Percentiles rank a stretch among this genome's conserved stretches.
phyloP scores from a whole-genome alignment of 148 eudicot genomes.

The Vaccinium darrowii region DNA sequence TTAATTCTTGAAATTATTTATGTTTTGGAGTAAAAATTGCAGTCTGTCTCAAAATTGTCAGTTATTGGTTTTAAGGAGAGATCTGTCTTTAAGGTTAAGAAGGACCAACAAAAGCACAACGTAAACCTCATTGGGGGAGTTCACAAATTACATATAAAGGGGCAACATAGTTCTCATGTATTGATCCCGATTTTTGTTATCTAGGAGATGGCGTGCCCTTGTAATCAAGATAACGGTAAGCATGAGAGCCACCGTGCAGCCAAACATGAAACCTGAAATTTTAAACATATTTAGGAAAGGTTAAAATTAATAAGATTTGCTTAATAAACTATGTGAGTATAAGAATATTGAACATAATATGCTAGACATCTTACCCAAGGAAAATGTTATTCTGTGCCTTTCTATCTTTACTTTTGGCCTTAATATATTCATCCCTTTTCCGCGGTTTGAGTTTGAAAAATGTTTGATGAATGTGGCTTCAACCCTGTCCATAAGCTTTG shows the following conservation, averaged over 20 bases:
- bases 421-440: slow-evolving; percentile 69
- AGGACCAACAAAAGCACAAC: neutral
- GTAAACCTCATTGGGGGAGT: neutral
- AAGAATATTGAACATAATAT: neutral
- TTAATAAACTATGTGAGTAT: neutral
- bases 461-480: slow-evolving; percentile 65
- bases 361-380: slow-evolving; percentile 43
- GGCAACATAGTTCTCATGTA: slow-evolving; percentile 60
- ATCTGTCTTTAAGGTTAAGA: neutral
- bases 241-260: slow-evolving; percentile 63
- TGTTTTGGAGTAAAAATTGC: neutral
- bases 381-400: slow-evolving; percentile 65
- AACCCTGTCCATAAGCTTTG: slow-evolving; percentile 54
- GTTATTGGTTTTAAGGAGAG: neutral
- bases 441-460: slow-evolving; percentile 63
- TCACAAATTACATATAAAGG: slow-evolving; percentile 56
- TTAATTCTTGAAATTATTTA: neutral
- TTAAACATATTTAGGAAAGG: neutral
- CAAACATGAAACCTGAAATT: slow-evolving; percentile 64
- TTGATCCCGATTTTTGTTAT: slow-evolving; percentile 38
- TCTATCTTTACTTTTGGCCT: slow-evolving; percentile 58
- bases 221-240: slow-evolving; percentile 56
- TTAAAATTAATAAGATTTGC: neutral
- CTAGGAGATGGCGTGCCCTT: slow-evolving; percentile 1
- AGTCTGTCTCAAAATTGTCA: neutral